Evolutionary conservation across 2,329 filamentous ascomycete species (phyloP), one percentile per base, ranked within the genome.

Genomic region (Apiospora kogelbergensis): DNA sequence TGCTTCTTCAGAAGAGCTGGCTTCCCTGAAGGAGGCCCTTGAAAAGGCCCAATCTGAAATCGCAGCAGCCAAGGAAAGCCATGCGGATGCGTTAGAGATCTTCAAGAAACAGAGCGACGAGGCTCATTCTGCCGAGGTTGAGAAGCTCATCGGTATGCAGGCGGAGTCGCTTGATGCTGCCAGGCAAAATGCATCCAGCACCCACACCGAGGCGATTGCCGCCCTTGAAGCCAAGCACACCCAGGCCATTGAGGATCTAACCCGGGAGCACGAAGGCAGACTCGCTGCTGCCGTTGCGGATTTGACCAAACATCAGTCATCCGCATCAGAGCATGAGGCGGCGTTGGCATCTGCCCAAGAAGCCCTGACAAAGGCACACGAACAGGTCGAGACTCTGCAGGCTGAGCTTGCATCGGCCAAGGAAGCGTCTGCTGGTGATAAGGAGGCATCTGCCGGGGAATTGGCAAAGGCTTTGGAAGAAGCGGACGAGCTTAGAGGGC

Each of bases 401-500:
- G 75, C 73, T 2, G 72, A 78, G 15, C 72, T 76, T 33, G 81
- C 84, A 72, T 71, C 73, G 45, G 74, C 72, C 68, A 65, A 65
- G 63, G 13, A 57, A 7, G 22, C 13, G 17, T 57, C 48, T 33
- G 48, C 48, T 57, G 42, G 42, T 20, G 42, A 45, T 66, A 57
- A 57, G 48, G 24, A 65, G 37, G 63, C 22, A 65, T 65, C 63
- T 44, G 63, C 63, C 17, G 79, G 11, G 13, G 33, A 82, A 24
- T 78, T 87, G 20, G 78, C 76, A 66, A 84, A 84, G 74, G 76
- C 81, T 2, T 80, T 86, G 71, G 78, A 80, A 37, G 87, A 89
- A 72, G 76, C 82, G 41, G 82, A 84, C 71, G 81, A 84, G 30
- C 77, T 89, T 71, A 83, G 84, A 68, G 84, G 85, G 73, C 82